Evolutionary conservation across 106 monocot species (phyloP).

Genomic region (Apostasia ramifera): DNA sequence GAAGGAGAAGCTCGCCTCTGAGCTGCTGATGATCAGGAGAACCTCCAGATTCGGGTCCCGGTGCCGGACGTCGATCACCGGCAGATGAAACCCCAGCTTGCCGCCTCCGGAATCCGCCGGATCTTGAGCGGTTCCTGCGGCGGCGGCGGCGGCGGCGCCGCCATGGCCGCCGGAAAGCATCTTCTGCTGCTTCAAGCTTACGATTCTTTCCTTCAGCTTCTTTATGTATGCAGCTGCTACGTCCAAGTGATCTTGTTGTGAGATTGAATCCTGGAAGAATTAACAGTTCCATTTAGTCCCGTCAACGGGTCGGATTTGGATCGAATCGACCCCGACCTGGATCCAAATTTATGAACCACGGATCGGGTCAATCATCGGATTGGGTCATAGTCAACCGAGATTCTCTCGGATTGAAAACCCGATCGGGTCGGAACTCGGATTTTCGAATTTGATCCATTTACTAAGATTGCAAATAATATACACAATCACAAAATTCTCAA

Average conservation of each 20-base stretch:
- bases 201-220: conserved; percentile 23
- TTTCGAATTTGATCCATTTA: too few relatives aligned
- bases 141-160: neutral
- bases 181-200: conserved; percentile 29
- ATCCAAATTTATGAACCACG: too few relatives aligned
- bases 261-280: conserved; percentile 8
- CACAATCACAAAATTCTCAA: too few relatives aligned
- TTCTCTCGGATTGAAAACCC: too few relatives aligned
- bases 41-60: conserved; percentile 56
- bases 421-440: too few relatives aligned
- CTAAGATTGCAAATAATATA: too few relatives aligned
- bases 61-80: conserved; percentile 55
- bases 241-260: conserved; percentile 31
- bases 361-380: too few relatives aligned
- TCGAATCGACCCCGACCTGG: too few relatives aligned
- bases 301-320: too few relatives aligned
- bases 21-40: conserved; percentile 39
- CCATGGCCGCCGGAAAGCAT: neutral
- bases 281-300: too few relatives aligned
- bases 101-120: neutral
- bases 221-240: conserved; percentile 33
- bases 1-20: conserved; percentile 25
- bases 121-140: neutral
- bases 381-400: too few relatives aligned
- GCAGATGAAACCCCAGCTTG: conserved; percentile 14